These are phyloP conservation scores for Colletotrichum sublineola DNA, from an alignment of 2,329 filamentous ascomycete genomes.

Conservation along the genomic window DNA sequence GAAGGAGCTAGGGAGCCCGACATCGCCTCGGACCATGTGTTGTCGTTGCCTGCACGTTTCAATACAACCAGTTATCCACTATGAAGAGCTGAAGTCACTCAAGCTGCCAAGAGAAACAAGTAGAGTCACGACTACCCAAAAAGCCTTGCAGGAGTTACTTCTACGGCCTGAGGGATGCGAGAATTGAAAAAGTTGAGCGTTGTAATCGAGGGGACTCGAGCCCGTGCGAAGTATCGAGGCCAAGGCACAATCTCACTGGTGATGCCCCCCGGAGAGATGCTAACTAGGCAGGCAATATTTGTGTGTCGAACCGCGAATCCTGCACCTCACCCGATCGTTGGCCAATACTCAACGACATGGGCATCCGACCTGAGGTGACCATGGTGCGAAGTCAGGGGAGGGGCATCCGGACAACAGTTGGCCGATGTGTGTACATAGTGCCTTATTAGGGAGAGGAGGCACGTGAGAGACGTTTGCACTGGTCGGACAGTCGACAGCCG, in stretches of 20 bases:
- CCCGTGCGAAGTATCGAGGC: not conserved
- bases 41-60: not conserved
- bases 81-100: not conserved
- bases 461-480: constrained; percentile 12
- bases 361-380: not conserved
- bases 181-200: not conserved
- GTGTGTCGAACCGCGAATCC: not conserved
- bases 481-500: not conserved
- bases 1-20: not conserved
- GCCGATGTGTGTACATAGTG: not conserved
- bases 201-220: not conserved
- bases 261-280: not conserved
- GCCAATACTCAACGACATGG: not conserved
- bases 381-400: not conserved
- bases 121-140: not conserved
- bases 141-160: not conserved
- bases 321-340: not conserved
- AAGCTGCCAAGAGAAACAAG: not conserved
- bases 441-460: not conserved
- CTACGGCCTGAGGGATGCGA: not conserved
- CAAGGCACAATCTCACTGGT: not conserved
- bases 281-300: not conserved
- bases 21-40: no score
- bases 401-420: not conserved
- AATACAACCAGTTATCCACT: not conserved